Evolutionary conservation across 495 filamentous ascomycete species (phyloP), one percentile per base, ranked within the genome.

Genomic region (Friedmanniomyces simplex): DNA sequence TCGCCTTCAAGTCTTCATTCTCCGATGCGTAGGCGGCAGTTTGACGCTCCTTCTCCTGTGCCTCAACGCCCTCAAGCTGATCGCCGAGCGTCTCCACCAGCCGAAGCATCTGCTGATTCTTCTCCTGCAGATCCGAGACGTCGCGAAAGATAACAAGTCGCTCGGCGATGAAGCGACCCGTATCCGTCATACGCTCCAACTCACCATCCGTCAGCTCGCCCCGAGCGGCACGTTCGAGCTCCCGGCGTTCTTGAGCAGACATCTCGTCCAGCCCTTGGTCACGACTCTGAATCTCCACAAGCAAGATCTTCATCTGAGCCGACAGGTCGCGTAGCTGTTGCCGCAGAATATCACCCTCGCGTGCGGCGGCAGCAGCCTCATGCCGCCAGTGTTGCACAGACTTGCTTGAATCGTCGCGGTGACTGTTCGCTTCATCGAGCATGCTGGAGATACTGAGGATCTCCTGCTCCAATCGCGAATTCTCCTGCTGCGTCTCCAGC

Each of bases 301-400:
- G 78, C 1, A 99, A 76, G 43, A 95, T 79, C 70, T 95, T 93
- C 61, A 96, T 79, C 67, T 97, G 89, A 0, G 84, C 81, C 61
- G 89, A 89, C 20, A 95, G 77, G 72, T 97, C 93, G 25, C 93
- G 83, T n/a, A 97, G 76, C 66, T 97, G 81, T 59, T 91, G 85
- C 28, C 85, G 86, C 13, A 95, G 75, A 52, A 97, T 83, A 52
- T 86, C 83, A 26, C 79, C 77, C 70, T 96, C 90, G 16, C 81
- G 82, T 41, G 80, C 75, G 7, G 84, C 76, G 11, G 84, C 85
- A 54, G 84, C 75, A 25, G 87, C 80, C 58, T 86, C 77, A 49
- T 78, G 81, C 67, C 91, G 86, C 62, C 82, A 84, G 65, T 85
- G 94, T 52, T 87, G 77, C 6, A 82, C 76, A 30, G 79, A 78